These are phyloP conservation scores for Populus ilicifolia DNA, from an alignment of 345 rosid genomes.

Conservation along the genomic window DNA sequence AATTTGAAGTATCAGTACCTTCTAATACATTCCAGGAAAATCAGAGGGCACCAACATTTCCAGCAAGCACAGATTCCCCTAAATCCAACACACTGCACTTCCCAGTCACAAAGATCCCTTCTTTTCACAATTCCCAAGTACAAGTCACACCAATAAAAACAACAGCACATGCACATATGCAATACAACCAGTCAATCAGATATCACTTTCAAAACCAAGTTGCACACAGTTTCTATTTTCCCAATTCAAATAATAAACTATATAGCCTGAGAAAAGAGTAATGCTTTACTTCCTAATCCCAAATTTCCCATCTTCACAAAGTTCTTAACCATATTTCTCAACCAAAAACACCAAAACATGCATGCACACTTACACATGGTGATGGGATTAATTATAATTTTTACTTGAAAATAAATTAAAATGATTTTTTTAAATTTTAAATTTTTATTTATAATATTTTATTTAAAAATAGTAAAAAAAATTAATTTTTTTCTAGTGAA, in stretches of 20 bases:
- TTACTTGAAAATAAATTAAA: too few relatives aligned
- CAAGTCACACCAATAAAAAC: not conserved
- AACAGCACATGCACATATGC: not conserved
- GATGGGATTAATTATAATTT: too few relatives aligned
- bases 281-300: not conserved
- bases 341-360: not conserved
- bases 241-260: not conserved
- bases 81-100: not conserved
- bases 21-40: not conserved
- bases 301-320: not conserved
- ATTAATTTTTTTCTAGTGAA: too few relatives aligned
- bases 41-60: not conserved
- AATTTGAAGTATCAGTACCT: not conserved
- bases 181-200: not conserved
- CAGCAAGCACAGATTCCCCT: not conserved
- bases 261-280: not conserved
- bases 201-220: not conserved
- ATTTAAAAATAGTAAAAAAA: too few relatives aligned
- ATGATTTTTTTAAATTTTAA: too few relatives aligned
- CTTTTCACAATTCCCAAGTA: not conserved
- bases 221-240: not conserved
- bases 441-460: too few relatives aligned
- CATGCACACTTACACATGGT: not conserved
- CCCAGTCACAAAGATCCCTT: not conserved
- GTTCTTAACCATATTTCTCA: not conserved